phyloP scores from a whole-genome alignment of 2,329 filamentous ascomycete species.

The Fusarium brachygibbosum region DNA sequence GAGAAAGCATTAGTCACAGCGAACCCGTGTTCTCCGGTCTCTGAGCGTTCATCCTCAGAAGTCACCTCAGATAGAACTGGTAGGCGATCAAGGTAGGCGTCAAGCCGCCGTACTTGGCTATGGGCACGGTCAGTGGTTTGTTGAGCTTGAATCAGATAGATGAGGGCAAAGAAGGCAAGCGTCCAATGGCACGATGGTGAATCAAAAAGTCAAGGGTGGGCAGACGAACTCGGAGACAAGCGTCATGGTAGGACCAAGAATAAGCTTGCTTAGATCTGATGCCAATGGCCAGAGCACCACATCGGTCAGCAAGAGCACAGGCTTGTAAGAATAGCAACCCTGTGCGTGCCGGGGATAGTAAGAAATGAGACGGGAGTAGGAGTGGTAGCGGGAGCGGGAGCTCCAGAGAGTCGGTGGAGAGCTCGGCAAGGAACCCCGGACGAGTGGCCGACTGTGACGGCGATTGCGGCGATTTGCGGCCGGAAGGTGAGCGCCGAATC shows the following conservation, averaged over 20 bases:
- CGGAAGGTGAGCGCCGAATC: conserved; percentile 23
- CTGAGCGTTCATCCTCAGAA: conserved; percentile 58
- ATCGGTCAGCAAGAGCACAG: conserved; percentile 28
- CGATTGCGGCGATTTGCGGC: conserved; percentile 12
- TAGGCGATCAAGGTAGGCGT: conserved; percentile 75
- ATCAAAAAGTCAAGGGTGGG: conserved; percentile 30
- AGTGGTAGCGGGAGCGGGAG: neutral
- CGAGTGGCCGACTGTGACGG: conserved; percentile 1
- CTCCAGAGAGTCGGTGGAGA: conserved; percentile 29
- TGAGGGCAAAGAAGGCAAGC: neutral
- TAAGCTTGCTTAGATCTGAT: conserved; percentile 31
- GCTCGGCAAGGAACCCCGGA: conserved; percentile 29
- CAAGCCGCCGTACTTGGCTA: conserved; percentile 73
- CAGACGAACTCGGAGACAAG: conserved; percentile 51
- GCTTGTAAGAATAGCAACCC: conserved; percentile 15
- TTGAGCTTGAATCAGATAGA: conserved; percentile 10
- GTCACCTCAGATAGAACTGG: conserved; percentile 57
- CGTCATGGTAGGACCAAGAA: conserved; percentile 43
- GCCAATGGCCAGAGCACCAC: conserved; percentile 23
- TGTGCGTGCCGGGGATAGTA: conserved; percentile 19
- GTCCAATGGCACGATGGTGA: neutral
- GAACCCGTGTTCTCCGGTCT: conserved; percentile 54
- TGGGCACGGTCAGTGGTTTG: conserved; percentile 37
- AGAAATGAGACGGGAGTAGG: neutral
- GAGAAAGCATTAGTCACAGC: conserved; percentile 60